Base-by-base conservation (phyloP, 1,284 basidiomycete genomes). In the Fomitopsis schrenkii region DNA sequence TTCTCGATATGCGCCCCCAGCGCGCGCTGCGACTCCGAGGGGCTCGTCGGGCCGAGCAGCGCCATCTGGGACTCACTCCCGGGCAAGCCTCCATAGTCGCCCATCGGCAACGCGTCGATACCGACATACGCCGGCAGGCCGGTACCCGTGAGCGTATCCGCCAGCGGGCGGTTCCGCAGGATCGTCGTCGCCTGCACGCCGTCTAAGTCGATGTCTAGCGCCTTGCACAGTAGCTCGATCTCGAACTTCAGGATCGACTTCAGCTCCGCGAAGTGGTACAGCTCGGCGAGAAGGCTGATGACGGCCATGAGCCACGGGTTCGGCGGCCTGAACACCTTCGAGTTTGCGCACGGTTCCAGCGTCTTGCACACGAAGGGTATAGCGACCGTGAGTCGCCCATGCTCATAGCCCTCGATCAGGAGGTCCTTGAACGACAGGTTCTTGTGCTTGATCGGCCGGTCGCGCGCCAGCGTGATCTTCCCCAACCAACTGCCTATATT, bases 281-380 rank as follows among this genome's bases (percentile, higher is more conserved):
- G 84, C 76, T 99, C 97, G 45, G 90, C 94, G 55, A 99, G 85
- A 30, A 99, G 82, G 64, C 91, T 87, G 67, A 99, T 81, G 63
- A 99, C 92, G 0, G 93, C 96, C 90, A 97, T 95, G 60, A 99
- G 77, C 97, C 97, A 99, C 1, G 97, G 97, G 75, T 99, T 99
- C 30, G 97, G 97, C 17, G 94, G 91, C 70, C 85, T 89, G 85
- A 99, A 99, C 41, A 99, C 93, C 64, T 83, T 88, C 48, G 95
- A 98, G 71, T 90, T 88, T 59, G 88, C 83, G 68, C 94, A 96
- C 57, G 94, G 93, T 72, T 96, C 94, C 59, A 99, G 84, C 5
- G 97, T 91, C 76, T 98, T 98, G 86, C 96, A 98, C 35, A 99
- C 94, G 74, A 99, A 99, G 0, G 97, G 96, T 64, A 99, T 98